Conservation (phyloP, 805 yeast species). For the Saturnispora zaruensis region DNA sequence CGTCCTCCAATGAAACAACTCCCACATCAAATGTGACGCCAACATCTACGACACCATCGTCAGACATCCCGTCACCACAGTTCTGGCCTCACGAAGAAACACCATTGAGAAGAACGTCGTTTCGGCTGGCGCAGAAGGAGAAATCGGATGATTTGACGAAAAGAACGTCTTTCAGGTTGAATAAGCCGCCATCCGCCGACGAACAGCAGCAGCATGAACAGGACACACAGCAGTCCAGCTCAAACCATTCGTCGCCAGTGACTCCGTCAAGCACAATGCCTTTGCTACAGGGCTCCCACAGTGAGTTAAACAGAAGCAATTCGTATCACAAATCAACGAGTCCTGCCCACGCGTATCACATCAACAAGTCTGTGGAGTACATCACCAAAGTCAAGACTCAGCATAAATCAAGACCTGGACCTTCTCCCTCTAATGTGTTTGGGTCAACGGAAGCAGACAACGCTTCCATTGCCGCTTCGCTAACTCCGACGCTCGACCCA, state of each 20-base stretch:
- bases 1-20: neutral
- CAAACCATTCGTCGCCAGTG: neutral
- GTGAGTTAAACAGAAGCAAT: conserved; percentile 3
- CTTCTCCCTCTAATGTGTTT: neutral
- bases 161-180: conserved; percentile 17
- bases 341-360: conserved; percentile 2
- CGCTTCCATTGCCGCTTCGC: neutral
- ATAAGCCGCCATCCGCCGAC: neutral
- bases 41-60: neutral
- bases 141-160: conserved; percentile 11
- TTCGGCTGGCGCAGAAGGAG: conserved; percentile 14
- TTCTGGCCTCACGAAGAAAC: conserved; percentile 12
- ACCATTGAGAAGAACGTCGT: conserved; percentile 21
- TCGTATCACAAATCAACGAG: conserved; percentile 2
- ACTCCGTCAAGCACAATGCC: neutral
- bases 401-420: neutral
- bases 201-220: conserved; percentile 1
- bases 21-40: conserved; percentile 11
- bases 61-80: conserved; percentile 21
- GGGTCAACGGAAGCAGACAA: neutral
- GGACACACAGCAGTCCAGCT: neutral
- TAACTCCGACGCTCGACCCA: neutral
- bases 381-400: conserved; percentile 4
- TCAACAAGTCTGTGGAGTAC: conserved; percentile 7
- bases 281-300: neutral